Evolutionary conservation across 208 protist species (phyloP).

Genomic region (Sergeia podlipaevii): DNA sequence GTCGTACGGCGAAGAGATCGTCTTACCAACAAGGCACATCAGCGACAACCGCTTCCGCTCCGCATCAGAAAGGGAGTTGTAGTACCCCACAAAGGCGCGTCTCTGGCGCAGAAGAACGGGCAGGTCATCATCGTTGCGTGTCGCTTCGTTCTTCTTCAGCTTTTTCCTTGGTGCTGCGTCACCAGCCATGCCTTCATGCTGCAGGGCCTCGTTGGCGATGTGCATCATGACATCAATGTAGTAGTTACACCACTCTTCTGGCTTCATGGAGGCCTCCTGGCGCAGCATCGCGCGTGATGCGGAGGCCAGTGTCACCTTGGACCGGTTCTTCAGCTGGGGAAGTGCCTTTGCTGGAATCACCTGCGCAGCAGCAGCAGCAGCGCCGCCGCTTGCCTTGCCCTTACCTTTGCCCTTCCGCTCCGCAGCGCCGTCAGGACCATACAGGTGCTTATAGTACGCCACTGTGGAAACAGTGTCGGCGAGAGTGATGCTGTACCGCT

Average conservation of each 20-base stretch:
- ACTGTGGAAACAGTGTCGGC: conserved; percentile 79
- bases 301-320: conserved; percentile 38
- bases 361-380: background rate
- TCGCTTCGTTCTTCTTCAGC: conserved; percentile 31
- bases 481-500: conserved; percentile 74
- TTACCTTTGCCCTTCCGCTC: conserved; percentile 7
- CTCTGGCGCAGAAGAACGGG: conserved; percentile 79
- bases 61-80: conserved; percentile 63
- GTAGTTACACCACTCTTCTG: conserved; percentile 88
- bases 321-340: conserved; percentile 26
- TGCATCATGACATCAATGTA: conserved; percentile 81
- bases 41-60: conserved; percentile 74
- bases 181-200: conserved; percentile 51
- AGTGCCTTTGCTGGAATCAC: conserved; percentile 73
- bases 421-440: conserved; percentile 23
- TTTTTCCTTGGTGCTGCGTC: conserved; percentile 13
- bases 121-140: conserved; percentile 43
- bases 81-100: conserved; percentile 81
- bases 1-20: conserved; percentile 66
- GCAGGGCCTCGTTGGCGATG: conserved; percentile 74
- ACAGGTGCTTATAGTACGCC: conserved; percentile 72
- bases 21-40: conserved; percentile 76
- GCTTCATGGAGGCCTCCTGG: conserved; percentile 77
- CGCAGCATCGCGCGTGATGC: conserved; percentile 62
- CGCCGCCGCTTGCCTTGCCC: conserved; percentile 6